Percentiles rank a stretch among this genome's conserved stretches.
These are phyloP conservation scores for Pinus taeda DNA, from an alignment of 75 land plant genomes.

Conservation along the genomic window DNA sequence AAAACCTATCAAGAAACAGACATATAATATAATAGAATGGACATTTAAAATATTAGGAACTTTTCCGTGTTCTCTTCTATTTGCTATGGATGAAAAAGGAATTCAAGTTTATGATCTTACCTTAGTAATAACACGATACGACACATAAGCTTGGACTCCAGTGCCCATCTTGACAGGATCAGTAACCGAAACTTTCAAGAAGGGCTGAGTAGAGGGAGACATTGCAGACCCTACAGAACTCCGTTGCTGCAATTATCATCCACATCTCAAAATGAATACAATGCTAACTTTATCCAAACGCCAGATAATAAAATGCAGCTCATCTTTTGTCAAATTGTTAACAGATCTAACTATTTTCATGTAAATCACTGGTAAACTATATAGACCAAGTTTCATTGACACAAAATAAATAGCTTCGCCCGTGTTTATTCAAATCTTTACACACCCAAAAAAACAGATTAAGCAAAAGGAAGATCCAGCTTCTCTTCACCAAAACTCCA, in stretches of 20 bases:
- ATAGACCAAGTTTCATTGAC: too few species aligned
- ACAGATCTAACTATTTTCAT: too few species aligned
- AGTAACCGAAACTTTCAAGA: conserved; percentile 75
- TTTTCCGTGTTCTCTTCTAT: too few species aligned
- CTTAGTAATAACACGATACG: conserved; percentile 93
- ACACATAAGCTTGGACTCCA: conserved; percentile 93
- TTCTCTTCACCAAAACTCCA: too few species aligned
- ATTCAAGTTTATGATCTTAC: conserved; percentile 20
- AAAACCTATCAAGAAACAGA: too few species aligned
- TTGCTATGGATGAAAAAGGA: background rate
- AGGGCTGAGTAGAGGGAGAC: conserved; percentile 49
- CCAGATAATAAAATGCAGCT: background rate
- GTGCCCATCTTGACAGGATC: conserved; percentile 97
- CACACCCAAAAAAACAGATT: too few species aligned
- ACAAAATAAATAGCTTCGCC: too few species aligned
- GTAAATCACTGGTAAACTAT: too few species aligned
- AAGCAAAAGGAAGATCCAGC: too few species aligned
- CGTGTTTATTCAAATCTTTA: too few species aligned
- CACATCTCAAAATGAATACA: background rate
- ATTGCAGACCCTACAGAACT: conserved; percentile 33
- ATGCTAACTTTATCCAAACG: background rate
- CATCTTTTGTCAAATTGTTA: background rate
- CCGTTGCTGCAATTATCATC: conserved; percentile 28
- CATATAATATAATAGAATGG: too few species aligned
- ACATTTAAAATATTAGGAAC: too few species aligned